Base-by-base conservation (phyloP, 2,329 filamentous ascomycete genomes). In the Zalaria obscura region DNA sequence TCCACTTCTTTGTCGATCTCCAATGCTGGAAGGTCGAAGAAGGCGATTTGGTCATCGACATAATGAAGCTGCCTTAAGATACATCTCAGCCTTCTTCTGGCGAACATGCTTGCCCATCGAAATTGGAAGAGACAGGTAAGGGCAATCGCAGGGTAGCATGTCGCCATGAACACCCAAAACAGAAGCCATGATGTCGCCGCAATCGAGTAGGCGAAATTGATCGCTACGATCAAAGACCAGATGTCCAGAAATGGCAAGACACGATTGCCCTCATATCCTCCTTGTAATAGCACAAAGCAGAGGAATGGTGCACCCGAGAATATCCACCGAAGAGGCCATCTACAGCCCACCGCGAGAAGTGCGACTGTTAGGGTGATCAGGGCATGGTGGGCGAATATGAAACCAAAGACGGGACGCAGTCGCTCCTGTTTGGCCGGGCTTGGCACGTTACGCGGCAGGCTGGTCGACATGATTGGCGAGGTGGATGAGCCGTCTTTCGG, bases 1-100 rank as follows among this genome's bases (percentile, higher is more conserved):
- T 69, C 62, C 9, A 72, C 67, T 26, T 71, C 67, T 0, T 65
- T 69, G 47, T 74, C 70, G 35, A 74, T 72, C 48, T 73, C 70
- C 40, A 74, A 51, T 1, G 69, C 70, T 0, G 71, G 68, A 5
- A 70, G 50, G 39, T 67, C 60, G 46, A 69, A 69, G 40, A 68
- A 55, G 3, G 67, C 68, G 42, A 74, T 60, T 44, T 65, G 66
- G 44, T 73, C 69, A 37, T 65, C 64, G 45, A 69, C 66, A 48
- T 73, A 72, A 43, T 71, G 66, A 25, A 69, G 48, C 36, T 62
- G 52, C 27, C 66, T 54, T 6, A 70, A 50, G 25, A 50, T 53
- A 11, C 56, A 57, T 37, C 56, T 45, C 5, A 67, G 53, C 5
- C 45, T 50, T 27, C 54, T 56, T 28, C 65, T 54, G 8, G 58